These are phyloP conservation scores for Annona cherimola DNA, from an alignment of 164 flowering plant genomes.

Conservation along the genomic window DNA sequence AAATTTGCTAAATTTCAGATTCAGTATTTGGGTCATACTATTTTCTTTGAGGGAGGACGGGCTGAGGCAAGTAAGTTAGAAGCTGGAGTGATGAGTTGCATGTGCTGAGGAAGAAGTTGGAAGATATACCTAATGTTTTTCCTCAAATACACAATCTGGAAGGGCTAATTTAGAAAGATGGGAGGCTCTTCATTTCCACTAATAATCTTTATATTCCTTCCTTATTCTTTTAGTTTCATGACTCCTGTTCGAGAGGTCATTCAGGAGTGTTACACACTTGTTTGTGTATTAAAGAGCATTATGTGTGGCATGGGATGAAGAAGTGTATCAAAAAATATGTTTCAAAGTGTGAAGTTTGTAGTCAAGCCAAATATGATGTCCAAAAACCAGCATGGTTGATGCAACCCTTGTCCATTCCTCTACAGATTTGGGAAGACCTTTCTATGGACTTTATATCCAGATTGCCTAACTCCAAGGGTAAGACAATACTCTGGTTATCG, in stretches of 20 bases:
- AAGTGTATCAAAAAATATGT: neutral
- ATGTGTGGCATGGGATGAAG: no score
- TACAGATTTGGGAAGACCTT: neutral
- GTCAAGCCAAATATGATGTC: neutral
- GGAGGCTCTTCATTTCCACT: no score
- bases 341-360: neutral
- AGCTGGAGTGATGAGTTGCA: no score
- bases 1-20: neutral
- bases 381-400: neutral
- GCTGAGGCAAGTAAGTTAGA: neutral
- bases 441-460: constrained; percentile 14
- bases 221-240: neutral
- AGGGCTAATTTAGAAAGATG: no score
- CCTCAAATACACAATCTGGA: no score
- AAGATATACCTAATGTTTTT: no score
- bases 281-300: no score
- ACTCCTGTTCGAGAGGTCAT: neutral
- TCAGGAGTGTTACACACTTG: neutral
- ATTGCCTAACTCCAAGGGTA: neutral
- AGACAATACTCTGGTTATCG: neutral
- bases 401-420: constrained; percentile 7
- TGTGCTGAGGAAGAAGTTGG: no score
- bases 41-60: neutral
- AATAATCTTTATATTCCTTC: no score
- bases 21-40: neutral